Evolutionary conservation across 208 protist species (phyloP).

Genomic region (Angomonas ambiguus): DNA sequence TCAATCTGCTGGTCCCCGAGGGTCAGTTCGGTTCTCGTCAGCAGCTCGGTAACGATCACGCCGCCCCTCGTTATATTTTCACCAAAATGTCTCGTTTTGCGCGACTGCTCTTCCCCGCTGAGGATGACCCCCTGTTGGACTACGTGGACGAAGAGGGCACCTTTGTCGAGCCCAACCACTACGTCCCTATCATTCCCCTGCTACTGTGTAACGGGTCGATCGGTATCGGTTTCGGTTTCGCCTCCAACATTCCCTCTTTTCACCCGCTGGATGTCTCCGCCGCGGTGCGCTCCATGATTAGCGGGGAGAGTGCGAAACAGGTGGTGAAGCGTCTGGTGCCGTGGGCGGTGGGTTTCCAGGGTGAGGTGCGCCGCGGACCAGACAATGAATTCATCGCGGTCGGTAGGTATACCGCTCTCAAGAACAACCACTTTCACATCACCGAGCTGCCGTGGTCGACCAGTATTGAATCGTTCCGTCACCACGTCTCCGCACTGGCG

Average conservation of each 20-base stretch:
- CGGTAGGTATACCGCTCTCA: slow-evolving; percentile 57
- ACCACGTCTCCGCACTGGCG: slow-evolving; percentile 65
- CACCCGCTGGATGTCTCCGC: slow-evolving; percentile 96
- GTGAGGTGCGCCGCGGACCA: slow-evolving; percentile 64
- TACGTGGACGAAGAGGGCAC: slow-evolving; percentile 98
- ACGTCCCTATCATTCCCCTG: slow-evolving; percentile 98
- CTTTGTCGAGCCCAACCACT: slow-evolving; percentile 98
- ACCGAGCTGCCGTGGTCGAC: slow-evolving; percentile 71
- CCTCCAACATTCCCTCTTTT: slow-evolving; percentile 88
- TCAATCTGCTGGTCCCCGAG: slow-evolving; percentile 97
- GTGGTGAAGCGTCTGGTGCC: slow-evolving; percentile 84
- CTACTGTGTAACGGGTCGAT: slow-evolving; percentile 99
- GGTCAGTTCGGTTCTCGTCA: slow-evolving; percentile 99
- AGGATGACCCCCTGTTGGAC: slow-evolving; percentile 97
- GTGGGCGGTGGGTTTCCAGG: slow-evolving; percentile 96
- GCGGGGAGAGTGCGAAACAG: slow-evolving; percentile 72
- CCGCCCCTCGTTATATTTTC: slow-evolving; percentile 94
- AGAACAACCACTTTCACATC: slow-evolving; percentile 67
- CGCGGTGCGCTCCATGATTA: slow-evolving; percentile 86
- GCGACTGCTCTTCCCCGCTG: slow-evolving; percentile 93
- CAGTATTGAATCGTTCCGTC: slow-evolving; percentile 74
- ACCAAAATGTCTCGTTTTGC: slow-evolving; percentile 95
- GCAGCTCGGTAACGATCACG: slow-evolving; percentile 97
- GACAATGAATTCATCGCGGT: slow-evolving; percentile 74
- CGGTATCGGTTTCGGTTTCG: slow-evolving; percentile 99